Evolutionary conservation across 495 filamentous ascomycete genomes (phyloP), one percentile per base, ranked within the genome.

Genomic region (Paragyromitra xinjiangensis): DNA sequence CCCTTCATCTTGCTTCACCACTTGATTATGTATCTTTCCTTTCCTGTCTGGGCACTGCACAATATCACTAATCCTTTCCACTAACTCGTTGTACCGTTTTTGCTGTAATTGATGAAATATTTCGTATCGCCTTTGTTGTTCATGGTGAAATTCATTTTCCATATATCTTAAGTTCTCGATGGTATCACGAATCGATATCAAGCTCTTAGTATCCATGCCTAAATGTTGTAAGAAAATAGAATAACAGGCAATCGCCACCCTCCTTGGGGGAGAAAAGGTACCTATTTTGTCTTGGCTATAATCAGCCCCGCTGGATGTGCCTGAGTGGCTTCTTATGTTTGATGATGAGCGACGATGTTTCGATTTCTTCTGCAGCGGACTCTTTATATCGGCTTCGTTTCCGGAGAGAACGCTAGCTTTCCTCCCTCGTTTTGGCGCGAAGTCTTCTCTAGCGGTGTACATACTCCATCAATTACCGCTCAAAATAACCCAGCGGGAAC

Each of bases 131-230:
- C 11, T 66, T 51, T 77, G 69, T 24, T 59, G 62, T 2, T 48
- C 69, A n/a, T 45, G 61, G 61, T 73, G 45, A 40, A 77, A 77
- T 29, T 61, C 26, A 3, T 34, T 66, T 65, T 71, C 74, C 12
- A n/a, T 65, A 1, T 16, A 40, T 11, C 61, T 50, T 29, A 77
- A 44, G 14, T 51, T 42, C 24, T 62, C 69, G 6, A 66, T 29
- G 8, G 24, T 11, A 40, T 73, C 16, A 8, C 69, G 51, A 12
- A 77, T 73, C 58, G 53, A 73, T 34, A 42, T 34, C 29, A 77
- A 42, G 19, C 50, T 40, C 29, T 50, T 19, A 3, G 9, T n/a
- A 50, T 73, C 74, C 66, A 66, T 59, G 51, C 61, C 48, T 44
- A 2, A 22, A 59, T 68, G 51, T 77, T 34, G 72, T 56, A 39